Evolutionary conservation across 306 rosid species (phyloP).

Genomic region (Dalbergia cultrata): DNA sequence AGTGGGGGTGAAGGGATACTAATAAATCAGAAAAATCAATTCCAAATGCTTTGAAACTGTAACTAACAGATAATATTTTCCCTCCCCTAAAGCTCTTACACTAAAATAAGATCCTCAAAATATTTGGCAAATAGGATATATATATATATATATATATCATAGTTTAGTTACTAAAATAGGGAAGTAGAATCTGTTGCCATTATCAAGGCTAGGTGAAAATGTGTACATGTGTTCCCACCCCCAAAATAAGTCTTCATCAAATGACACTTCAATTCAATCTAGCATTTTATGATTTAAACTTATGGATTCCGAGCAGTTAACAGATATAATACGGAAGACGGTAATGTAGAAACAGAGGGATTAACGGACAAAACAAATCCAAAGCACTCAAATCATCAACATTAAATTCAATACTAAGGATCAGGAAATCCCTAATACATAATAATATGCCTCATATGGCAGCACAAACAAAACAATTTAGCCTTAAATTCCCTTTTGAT

Average conservation of each 20-base stretch:
- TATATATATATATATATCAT: background rate
- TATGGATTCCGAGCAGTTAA: constrained; percentile 21
- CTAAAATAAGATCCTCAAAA: constrained; percentile 30
- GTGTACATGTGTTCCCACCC: background rate
- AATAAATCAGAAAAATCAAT: constrained; percentile 7
- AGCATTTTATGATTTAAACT: constrained; percentile 8
- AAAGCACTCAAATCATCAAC: constrained; percentile 4
- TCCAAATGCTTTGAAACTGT: constrained; percentile 28
- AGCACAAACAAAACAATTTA: constrained; percentile 16
- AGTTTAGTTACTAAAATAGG: constrained; percentile 13
- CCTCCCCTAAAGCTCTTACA: background rate
- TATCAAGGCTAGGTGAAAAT: background rate
- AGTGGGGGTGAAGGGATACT: constrained; percentile 16
- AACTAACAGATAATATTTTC: constrained; percentile 16
- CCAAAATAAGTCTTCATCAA: constrained; percentile 6
- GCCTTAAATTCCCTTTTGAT: constrained; percentile 21
- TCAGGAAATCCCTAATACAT: constrained; percentile 10
- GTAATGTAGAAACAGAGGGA: constrained; percentile 13
- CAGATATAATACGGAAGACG: constrained; percentile 18
- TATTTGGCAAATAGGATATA: constrained; percentile 23
- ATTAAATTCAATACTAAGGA: constrained; percentile 1
- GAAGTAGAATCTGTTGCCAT: constrained; percentile 29
- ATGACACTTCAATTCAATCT: background rate
- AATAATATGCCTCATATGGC: constrained; percentile 16
- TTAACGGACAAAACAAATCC: background rate